Percentiles rank a stretch among this genome's conserved stretches.
These are phyloP conservation scores for Delonix regia DNA, from an alignment of 306 rosid species.

Conservation along the genomic window DNA sequence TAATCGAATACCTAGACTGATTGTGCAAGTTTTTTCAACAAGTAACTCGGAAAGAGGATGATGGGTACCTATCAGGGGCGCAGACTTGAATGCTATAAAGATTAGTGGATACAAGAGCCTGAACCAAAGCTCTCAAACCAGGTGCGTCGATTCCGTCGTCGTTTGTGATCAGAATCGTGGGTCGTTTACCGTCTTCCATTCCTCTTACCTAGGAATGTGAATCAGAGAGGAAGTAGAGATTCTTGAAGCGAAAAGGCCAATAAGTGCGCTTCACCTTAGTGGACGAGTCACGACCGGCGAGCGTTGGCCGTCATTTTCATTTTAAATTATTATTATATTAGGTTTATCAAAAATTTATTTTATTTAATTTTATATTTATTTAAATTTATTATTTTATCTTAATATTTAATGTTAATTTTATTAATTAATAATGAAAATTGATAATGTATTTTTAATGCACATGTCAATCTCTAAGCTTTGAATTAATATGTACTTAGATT, in stretches of 20 bases:
- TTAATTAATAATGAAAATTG: no score
- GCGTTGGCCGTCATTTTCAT: no score
- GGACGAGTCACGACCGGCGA: neutral
- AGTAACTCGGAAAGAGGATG: neutral
- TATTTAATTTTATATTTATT: no score
- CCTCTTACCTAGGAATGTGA: neutral
- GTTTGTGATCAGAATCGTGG: slow-evolving; percentile 81
- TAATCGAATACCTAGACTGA: neutral
- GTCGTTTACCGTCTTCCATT: slow-evolving; percentile 51
- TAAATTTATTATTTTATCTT: no score
- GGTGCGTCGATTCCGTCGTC: slow-evolving; percentile 97
- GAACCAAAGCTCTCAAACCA: slow-evolving; percentile 81
- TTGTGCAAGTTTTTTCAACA: neutral
- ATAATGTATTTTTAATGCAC: no score
- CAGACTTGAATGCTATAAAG: slow-evolving; percentile 72
- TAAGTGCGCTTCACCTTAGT: neutral
- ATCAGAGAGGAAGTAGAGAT: neutral
- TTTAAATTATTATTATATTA: no score
- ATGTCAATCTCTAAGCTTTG: no score
- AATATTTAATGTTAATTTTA: no score
- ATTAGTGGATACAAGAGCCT: slow-evolving; percentile 61
- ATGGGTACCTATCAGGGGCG: slow-evolving; percentile 81
- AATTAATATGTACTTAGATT: no score
- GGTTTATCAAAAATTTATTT: no score
- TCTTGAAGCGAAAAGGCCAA: neutral